phyloP scores from a whole-genome alignment of 441 rosid genomes.

The Mallotus repandus region DNA sequence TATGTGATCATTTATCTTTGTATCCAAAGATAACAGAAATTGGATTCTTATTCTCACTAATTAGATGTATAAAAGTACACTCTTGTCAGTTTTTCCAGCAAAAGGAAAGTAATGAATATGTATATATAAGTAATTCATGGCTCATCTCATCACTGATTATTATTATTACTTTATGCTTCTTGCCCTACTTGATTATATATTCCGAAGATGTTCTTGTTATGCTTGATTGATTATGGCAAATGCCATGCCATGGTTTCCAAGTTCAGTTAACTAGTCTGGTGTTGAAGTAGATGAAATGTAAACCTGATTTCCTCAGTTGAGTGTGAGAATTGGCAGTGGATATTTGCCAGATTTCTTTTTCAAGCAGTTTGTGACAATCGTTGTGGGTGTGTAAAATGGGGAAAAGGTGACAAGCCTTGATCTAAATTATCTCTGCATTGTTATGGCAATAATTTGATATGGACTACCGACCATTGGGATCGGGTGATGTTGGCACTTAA shows the following conservation, averaged over 20 bases:
- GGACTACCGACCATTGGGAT: too few species aligned
- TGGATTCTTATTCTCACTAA: slow-evolving; percentile 30
- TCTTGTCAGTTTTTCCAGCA: slow-evolving; percentile 19
- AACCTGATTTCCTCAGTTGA: background rate
- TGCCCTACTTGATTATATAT: slow-evolving; percentile 10
- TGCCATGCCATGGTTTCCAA: background rate
- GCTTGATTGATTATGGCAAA: slow-evolving; percentile 6
- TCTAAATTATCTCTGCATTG: background rate
- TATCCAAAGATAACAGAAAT: slow-evolving; percentile 26
- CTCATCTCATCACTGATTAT: slow-evolving; percentile 25
- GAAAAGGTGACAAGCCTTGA: background rate
- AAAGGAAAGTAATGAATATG: slow-evolving; percentile 37
- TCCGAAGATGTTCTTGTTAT: slow-evolving; percentile 18
- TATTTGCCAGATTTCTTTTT: background rate
- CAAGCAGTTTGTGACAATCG: background rate
- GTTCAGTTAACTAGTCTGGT: slow-evolving; percentile 9
- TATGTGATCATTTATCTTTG: slow-evolving; percentile 21
- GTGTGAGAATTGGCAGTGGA: background rate
- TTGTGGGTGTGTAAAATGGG: background rate
- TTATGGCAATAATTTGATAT: background rate
- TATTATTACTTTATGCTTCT: slow-evolving; percentile 15
- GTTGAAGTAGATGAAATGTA: background rate
- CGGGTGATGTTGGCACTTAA: too few species aligned
- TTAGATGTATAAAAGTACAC: slow-evolving; percentile 36
- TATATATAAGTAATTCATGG: slow-evolving; percentile 29